Evolutionary conservation across 1,139 yeast genomes (phyloP), one percentile per base, ranked within the genome.

Genomic region (Yamadazyma atmosphaerica): DNA sequence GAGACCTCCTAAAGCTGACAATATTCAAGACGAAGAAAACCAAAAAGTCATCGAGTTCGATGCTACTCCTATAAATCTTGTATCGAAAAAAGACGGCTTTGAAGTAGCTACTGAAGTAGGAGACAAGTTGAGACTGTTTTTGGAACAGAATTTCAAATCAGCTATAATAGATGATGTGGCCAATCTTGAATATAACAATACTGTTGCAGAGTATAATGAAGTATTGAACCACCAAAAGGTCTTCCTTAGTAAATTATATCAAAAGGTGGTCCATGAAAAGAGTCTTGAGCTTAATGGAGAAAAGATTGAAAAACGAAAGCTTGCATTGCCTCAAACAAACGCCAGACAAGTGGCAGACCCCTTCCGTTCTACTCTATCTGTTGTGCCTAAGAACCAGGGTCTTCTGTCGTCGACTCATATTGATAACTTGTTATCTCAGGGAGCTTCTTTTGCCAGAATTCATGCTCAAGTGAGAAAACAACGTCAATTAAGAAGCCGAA

Each of bases 401-500:
- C 52, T 65, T 1, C 61, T 72, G 29, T 67, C 72, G 30, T 68
- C 74, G 10, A 77, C 89, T 0, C 83, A 79, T 52, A 77, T 76
- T 34, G 96, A 90, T 52, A 83, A 86, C 58, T 63, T 94, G 29
- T 58, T 87, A 0, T 73, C 81, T 1, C 98, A 92, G 47, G 96
- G 94, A 2, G 59, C 81, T 25, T 72, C 81, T 34, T 79, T 88
- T 53, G 77, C 96, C 5, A 83, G 80, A 49, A 63, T 87, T 7
- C 81, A 88, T 49, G 79, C 77, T 40, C 92, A 84, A 45, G 74
- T 78, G 43, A 74, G 88, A 37, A 79, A 71, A 43, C 77, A 78
- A 21, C 87, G 86, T 50, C 75, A 80, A 19, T 74, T 83, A n/a
- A 71, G 81, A 45, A 81, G 88, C 2, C 77, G 83, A 51, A 86